These are phyloP conservation scores for Fusarium sp. DNA, from an alignment of 2,329 filamentous ascomycete species.

Conservation along the genomic window DNA sequence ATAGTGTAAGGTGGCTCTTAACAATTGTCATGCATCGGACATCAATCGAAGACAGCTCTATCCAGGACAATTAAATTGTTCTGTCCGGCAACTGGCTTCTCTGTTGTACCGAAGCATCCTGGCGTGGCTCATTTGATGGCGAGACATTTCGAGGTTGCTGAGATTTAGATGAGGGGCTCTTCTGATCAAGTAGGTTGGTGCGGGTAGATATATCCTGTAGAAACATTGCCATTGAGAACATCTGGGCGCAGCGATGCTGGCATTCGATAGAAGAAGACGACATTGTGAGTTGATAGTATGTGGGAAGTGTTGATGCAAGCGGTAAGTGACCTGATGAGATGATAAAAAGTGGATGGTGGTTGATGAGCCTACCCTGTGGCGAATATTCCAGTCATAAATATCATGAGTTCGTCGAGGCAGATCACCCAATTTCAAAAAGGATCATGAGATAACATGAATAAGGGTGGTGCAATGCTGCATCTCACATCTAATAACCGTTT, in stretches of 20 bases:
- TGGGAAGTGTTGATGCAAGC: slow-evolving; percentile 23
- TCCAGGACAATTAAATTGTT: slow-evolving; percentile 5
- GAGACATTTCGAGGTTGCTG: slow-evolving; percentile 3
- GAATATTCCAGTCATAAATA: background rate
- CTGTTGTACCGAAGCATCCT: slow-evolving; percentile 23
- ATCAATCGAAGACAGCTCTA: too few species aligned
- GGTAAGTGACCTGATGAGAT: slow-evolving; percentile 26
- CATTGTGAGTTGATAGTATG: slow-evolving; percentile 21
- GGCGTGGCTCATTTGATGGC: slow-evolving; percentile 23
- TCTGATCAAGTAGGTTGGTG: slow-evolving; percentile 44
- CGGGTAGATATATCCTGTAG: slow-evolving; percentile 53
- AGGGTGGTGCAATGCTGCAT: background rate
- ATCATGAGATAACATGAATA: background rate
- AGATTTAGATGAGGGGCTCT: slow-evolving; percentile 4
- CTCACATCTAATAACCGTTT: background rate
- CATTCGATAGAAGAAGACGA: slow-evolving; percentile 47
- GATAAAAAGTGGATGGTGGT: slow-evolving; percentile 25
- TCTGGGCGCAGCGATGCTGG: slow-evolving; percentile 51
- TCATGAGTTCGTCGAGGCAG: background rate
- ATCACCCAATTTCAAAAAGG: background rate
- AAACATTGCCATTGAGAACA: slow-evolving; percentile 56
- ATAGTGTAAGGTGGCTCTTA: background rate
- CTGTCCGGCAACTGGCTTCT: slow-evolving; percentile 28
- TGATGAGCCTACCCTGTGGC: slow-evolving; percentile 24
- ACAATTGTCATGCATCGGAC: background rate